A percentile compares a stretch with the other conserved stretches of the same genome.
phyloP scores from a whole-genome alignment of 371 early-diverging fungal species.

The Ordospora colligata region DNA sequence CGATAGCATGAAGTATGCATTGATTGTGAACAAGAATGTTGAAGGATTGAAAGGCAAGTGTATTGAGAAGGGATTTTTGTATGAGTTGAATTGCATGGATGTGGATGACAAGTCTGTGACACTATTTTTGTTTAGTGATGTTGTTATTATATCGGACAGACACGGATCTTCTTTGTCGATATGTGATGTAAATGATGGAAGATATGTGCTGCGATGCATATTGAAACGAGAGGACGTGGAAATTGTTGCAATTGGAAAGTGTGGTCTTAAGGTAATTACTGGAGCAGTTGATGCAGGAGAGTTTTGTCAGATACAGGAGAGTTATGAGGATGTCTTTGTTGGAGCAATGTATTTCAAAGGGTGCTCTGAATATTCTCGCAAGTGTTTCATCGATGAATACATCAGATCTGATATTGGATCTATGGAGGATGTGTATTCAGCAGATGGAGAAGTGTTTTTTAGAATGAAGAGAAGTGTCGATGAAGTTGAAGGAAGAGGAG shows the following conservation, averaged over 20 bases:
- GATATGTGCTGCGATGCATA: not conserved
- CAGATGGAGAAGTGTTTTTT: not conserved
- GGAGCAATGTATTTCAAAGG: not conserved
- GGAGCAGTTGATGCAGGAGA: not conserved
- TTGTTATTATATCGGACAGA: not conserved
- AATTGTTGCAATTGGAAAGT: not conserved
- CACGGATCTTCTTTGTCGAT: not conserved
- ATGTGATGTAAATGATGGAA: not conserved
- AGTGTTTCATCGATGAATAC: not conserved
- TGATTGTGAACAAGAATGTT: not conserved
- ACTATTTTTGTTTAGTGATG: not conserved
- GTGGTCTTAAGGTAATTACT: not conserved
- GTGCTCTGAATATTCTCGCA: not conserved
- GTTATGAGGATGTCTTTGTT: not conserved
- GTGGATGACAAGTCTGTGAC: not conserved
- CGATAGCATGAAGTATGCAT: not conserved
- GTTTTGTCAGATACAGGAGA: not conserved
- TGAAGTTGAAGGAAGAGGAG: not conserved
- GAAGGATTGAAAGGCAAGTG: not conserved
- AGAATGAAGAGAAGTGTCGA: not conserved
- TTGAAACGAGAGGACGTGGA: not conserved
- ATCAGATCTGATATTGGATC: not conserved
- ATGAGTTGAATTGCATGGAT: not conserved
- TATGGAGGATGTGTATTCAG: not conserved
- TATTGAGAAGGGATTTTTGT: not conserved